A percentile compares a stretch with the other conserved stretches of the same genome.
phyloP scores from a whole-genome alignment of 495 filamentous ascomycete species.

The Neurospora sp. region DNA sequence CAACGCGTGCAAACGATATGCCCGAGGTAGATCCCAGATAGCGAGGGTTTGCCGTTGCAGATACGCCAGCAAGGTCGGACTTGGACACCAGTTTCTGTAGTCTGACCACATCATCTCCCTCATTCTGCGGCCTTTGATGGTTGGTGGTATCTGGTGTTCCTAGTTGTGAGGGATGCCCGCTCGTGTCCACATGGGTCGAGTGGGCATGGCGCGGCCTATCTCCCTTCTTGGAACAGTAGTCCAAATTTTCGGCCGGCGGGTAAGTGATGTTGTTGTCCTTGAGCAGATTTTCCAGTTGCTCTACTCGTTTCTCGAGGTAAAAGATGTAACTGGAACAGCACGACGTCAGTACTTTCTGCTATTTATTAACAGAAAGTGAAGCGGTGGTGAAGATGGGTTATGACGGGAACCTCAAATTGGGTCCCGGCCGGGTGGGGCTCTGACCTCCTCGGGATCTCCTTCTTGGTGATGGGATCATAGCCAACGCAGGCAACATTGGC shows the following conservation, averaged over 20 bases:
- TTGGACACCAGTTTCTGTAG: conserved; percentile 56
- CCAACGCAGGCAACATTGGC: conserved; percentile 81
- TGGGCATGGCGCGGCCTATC: conserved; percentile 32
- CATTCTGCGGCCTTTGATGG: conserved; percentile 28
- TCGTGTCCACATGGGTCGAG: conserved; percentile 12
- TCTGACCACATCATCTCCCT: conserved; percentile 21
- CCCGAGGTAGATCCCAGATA: conserved; percentile 81
- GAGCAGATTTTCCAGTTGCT: conserved; percentile 73
- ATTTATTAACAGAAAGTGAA: neutral
- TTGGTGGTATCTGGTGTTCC: conserved; percentile 14
- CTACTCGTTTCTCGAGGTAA: conserved; percentile 79
- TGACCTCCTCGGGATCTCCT: conserved; percentile 77
- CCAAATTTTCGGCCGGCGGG: conserved; percentile 66
- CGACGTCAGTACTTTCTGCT: conserved; percentile 9
- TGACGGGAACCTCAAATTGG: conserved; percentile 1
- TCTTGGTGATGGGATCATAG: conserved; percentile 91
- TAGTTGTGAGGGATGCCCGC: neutral
- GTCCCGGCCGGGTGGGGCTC: conserved; percentile 4
- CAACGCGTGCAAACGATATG: conserved; percentile 88
- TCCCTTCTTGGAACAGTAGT: conserved; percentile 50
- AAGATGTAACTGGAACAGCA: conserved; percentile 64
- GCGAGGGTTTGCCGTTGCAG: conserved; percentile 64
- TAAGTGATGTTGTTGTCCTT: conserved; percentile 59
- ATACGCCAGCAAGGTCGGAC: conserved; percentile 65
- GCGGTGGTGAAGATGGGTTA: neutral